Base-by-base conservation (phyloP, 2,329 filamentous ascomycete genomes). In the Pseudopithomyces chartarum region DNA sequence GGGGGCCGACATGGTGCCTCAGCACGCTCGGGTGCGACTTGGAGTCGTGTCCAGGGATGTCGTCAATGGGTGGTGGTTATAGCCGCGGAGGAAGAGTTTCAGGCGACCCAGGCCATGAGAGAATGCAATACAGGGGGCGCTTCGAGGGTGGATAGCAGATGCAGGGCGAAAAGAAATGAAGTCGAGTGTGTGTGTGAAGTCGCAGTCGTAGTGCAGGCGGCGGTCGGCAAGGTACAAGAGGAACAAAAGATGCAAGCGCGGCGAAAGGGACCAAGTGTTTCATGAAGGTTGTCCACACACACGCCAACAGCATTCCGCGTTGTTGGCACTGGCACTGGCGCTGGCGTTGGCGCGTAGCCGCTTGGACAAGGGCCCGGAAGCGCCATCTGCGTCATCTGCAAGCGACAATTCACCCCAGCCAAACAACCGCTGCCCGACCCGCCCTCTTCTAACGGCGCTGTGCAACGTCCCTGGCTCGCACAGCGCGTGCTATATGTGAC, bases 1-100 rank as follows among this genome's bases (percentile, higher is more conserved):
- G n/a, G 17, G 19, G 12, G 34, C 32, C 12, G 52, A 55, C 52
- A 55, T 55, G 29, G 23, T 49, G 47, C 36, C 32, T 40, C 15
- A 20, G 22, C 26, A 43, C 44, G 34, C 33, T 23, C 42, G 11
- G 19, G 54, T 52, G 54, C 33, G 22, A 56, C 42, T 47, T 29
- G 26, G 40, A 33, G 54, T 32, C 33, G 38, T 51, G 48, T 42
- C 22, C 23, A 23, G 22, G 38, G 38, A 10, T 39, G 5, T 43
- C 8, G 38, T 33, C 38, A 22, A 23, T 43, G 1, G 26, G 6
- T 42, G 26, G 6, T 42, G 10, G 48, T 22, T 51, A 22, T 13
- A 42, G 26, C 38, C 48, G 48, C 38, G 38, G 20, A 17, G 29
- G 33, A 19, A 22, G 45, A 23, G 22, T 26, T 17, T 32, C 15